A percentile compares a stretch with the other conserved stretches of the same genome.
Conservation (phyloP, 768 basidiomycete genomes). For the Naganishia vaughanmartiniae region DNA sequence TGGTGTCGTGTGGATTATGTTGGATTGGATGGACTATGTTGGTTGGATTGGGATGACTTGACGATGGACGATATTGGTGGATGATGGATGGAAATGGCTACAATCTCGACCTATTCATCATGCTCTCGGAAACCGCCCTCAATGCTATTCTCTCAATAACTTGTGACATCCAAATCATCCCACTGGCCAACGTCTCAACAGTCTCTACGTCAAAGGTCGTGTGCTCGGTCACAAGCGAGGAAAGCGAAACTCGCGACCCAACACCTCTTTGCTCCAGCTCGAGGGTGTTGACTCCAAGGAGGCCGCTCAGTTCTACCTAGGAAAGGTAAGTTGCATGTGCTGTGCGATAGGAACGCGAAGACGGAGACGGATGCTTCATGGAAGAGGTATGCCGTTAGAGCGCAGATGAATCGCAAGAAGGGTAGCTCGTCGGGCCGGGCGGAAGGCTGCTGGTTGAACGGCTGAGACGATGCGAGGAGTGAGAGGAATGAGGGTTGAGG, state of each 20-base stretch:
- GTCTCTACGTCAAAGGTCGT: conserved; percentile 94
- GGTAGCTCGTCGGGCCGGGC: background rate
- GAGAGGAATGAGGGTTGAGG: background rate
- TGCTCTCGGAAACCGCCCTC: background rate
- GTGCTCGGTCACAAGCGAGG: conserved; percentile 97
- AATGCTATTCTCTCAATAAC: background rate
- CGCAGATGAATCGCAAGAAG: background rate
- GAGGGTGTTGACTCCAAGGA: conserved; percentile 91
- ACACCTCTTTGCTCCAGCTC: conserved; percentile 93
- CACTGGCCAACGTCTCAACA: conserved; percentile 48
- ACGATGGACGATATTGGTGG: background rate
- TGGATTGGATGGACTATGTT: background rate
- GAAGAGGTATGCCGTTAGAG: background rate
- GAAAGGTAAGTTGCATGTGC: conserved; percentile 67
- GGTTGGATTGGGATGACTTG: background rate
- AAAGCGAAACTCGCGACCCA: conserved; percentile 92
- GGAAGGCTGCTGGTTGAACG: too few species aligned
- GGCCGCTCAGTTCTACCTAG: conserved; percentile 96
- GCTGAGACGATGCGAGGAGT: background rate
- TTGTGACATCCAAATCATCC: background rate
- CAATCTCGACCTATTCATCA: background rate
- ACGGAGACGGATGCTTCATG: background rate
- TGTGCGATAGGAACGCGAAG: background rate
- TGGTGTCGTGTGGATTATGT: conserved; percentile 3
- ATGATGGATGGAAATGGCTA: background rate